Conservation (phyloP, 352 stramenopile species). For the Phytophthora ohioensis region DNA sequence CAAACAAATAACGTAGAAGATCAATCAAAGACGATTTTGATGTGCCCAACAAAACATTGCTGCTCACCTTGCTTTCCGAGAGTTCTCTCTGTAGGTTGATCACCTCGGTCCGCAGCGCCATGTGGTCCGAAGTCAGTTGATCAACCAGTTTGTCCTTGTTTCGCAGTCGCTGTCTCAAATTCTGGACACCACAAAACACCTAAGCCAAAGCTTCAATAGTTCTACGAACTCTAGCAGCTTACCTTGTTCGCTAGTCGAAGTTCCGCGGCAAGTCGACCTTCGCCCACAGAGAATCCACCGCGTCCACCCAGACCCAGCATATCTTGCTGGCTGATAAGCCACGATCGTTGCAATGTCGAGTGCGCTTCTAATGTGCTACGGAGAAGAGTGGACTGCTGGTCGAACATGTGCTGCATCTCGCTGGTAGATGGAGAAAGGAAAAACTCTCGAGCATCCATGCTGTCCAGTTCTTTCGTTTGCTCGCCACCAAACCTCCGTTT, state of each 20-base stretch:
- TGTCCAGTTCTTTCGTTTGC: constrained; percentile 59
- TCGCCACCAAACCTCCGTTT: constrained; percentile 57
- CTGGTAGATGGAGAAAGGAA: constrained; percentile 86
- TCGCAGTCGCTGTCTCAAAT: constrained; percentile 75
- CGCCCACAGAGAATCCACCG: constrained; percentile 76
- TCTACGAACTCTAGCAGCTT: constrained; percentile 1
- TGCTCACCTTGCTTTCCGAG: constrained; percentile 62
- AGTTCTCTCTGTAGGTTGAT: constrained; percentile 71
- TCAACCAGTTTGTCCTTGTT: constrained; percentile 89
- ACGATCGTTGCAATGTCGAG: constrained; percentile 77
- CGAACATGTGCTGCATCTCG: constrained; percentile 91
- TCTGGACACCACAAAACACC: constrained; percentile 51
- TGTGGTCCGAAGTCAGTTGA: constrained; percentile 81
- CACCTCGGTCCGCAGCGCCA: constrained; percentile 61
- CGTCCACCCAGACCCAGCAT: constrained; percentile 63
- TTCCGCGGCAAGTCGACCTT: constrained; percentile 83
- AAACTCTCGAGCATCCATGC: constrained; percentile 70
- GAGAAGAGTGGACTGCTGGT: constrained; percentile 81
- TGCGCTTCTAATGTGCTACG: constrained; percentile 79
- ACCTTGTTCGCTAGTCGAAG: constrained; percentile 89
- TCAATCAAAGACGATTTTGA: constrained; percentile 6
- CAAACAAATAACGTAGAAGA: background rate
- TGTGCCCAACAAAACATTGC: background rate
- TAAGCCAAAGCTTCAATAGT: background rate
- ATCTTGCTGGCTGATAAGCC: constrained; percentile 80